These are phyloP conservation scores for Podila verticillata DNA, from an alignment of 192 early-diverging fungal species.

Conservation along the genomic window DNA sequence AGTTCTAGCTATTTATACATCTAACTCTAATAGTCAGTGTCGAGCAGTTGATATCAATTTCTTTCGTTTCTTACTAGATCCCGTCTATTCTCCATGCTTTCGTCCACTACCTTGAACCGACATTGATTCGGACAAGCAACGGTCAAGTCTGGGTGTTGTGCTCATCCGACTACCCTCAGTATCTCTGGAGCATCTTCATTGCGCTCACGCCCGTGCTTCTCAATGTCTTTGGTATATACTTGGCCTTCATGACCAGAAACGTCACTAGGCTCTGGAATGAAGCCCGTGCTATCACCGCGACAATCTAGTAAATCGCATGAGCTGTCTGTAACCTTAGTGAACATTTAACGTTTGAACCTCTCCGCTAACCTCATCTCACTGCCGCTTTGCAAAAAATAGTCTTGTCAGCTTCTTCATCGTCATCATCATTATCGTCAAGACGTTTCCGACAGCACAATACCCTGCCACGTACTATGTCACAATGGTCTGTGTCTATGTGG, in stretches of 20 bases:
- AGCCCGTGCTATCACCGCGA: constrained; percentile 24
- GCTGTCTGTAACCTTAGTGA: too few relatives aligned
- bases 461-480: constrained; percentile 24
- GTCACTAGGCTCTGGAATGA: constrained; percentile 36
- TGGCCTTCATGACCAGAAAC: constrained; percentile 34
- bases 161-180: neutral
- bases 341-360: too few relatives aligned
- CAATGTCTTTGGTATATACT: constrained; percentile 24
- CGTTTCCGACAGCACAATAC: constrained; percentile 8
- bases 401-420: constrained; percentile 31
- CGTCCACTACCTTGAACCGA: constrained; percentile 8
- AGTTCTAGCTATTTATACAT: neutral
- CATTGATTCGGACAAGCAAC: constrained; percentile 2
- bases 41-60: neutral
- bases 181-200: constrained; percentile 3
- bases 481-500: constrained; percentile 9
- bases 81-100: constrained; percentile 15
- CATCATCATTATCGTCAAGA: constrained; percentile 28
- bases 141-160: constrained; percentile 17
- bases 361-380: too few relatives aligned
- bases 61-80: neutral
- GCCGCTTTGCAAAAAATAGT: constrained; percentile 7
- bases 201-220: constrained; percentile 5
- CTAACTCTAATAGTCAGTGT: too few relatives aligned
- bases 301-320: constrained; percentile 18